Conservation (phyloP, 108 stramenopile species). For the Nitzschia sp. region DNA sequence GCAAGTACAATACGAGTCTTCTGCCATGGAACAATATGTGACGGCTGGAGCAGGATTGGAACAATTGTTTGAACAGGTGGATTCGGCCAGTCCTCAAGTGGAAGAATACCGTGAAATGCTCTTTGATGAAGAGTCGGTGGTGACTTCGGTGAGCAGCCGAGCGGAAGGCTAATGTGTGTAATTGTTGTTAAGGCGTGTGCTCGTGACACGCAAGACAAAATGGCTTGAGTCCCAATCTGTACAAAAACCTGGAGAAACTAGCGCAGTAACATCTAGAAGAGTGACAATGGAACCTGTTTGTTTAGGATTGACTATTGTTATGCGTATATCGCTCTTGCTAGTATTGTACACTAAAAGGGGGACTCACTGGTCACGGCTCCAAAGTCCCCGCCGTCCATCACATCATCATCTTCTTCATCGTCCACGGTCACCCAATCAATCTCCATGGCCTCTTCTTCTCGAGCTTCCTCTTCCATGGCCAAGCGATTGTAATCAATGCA, state of each 20-base stretch:
- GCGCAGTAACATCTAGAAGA: too few species aligned
- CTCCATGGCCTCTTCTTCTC: slow-evolving; percentile 88
- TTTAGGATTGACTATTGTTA: background rate
- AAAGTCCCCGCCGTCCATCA: background rate
- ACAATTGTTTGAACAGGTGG: slow-evolving; percentile 4
- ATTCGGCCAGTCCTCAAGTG: background rate
- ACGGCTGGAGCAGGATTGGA: slow-evolving; percentile 2
- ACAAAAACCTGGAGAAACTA: too few species aligned
- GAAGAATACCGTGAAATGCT: slow-evolving; percentile 11
- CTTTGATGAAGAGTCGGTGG: slow-evolving; percentile 41
- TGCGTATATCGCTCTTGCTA: background rate
- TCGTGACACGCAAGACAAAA: too few species aligned
- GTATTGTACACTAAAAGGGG: slow-evolving; percentile 16
- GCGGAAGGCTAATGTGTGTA: slow-evolving; percentile 8
- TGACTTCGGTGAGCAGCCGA: slow-evolving; percentile 21
- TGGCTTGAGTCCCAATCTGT: too few species aligned
- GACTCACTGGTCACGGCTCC: slow-evolving; percentile 32
- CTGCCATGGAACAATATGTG: slow-evolving; percentile 1
- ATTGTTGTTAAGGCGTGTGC: too few species aligned
- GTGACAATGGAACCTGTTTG: too few species aligned
- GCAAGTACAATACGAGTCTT: slow-evolving; percentile 39
- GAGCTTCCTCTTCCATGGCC: slow-evolving; percentile 92
- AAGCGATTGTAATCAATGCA: slow-evolving; percentile 92
- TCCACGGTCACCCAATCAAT: slow-evolving; percentile 87
- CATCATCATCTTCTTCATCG: slow-evolving; percentile 70